A percentile compares a stretch with the other conserved stretches of the same genome.
Conservation (phyloP, 352 stramenopile species). For the Phytophthora lateralis region DNA sequence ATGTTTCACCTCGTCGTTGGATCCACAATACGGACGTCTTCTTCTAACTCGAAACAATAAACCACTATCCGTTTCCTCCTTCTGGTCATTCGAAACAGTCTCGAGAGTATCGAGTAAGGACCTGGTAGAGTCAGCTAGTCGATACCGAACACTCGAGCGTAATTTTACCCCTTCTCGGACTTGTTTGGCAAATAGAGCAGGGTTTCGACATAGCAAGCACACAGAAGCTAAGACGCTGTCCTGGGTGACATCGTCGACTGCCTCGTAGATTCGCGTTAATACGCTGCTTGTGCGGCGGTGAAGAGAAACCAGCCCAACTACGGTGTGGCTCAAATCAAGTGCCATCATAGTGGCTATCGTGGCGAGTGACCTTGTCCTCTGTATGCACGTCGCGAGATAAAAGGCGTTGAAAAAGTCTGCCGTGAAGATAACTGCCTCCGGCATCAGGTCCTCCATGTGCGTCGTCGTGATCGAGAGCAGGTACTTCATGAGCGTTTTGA, state of each 20-base stretch:
- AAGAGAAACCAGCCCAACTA: not conserved
- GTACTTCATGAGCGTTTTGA: slow-evolving; percentile 32
- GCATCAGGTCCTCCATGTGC: slow-evolving; percentile 22
- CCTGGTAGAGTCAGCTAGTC: not conserved
- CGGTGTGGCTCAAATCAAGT: not conserved
- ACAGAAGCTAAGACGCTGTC: not conserved
- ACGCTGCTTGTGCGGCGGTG: not conserved
- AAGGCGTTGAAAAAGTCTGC: slow-evolving; percentile 23
- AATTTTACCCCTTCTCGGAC: no score
- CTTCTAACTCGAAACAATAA: no score
- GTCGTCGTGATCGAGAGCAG: slow-evolving; percentile 1
- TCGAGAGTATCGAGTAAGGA: slow-evolving; percentile 1
- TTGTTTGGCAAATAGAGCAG: no score
- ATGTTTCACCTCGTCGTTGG: no score
- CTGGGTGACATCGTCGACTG: not conserved
- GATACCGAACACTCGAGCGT: not conserved
- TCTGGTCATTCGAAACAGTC: no score
- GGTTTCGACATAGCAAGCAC: not conserved
- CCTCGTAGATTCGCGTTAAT: not conserved
- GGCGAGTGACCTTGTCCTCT: slow-evolving; percentile 3
- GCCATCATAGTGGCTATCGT: not conserved
- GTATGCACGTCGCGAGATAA: slow-evolving; percentile 21
- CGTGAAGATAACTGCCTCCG: slow-evolving; percentile 19
- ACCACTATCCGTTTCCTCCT: no score
- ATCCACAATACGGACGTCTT: no score